Percentiles rank a stretch among this genome's conserved stretches.
Evolutionary conservation across 2,329 filamentous ascomycete species (phyloP).

Genomic region (Microthyrium microscopicum): DNA sequence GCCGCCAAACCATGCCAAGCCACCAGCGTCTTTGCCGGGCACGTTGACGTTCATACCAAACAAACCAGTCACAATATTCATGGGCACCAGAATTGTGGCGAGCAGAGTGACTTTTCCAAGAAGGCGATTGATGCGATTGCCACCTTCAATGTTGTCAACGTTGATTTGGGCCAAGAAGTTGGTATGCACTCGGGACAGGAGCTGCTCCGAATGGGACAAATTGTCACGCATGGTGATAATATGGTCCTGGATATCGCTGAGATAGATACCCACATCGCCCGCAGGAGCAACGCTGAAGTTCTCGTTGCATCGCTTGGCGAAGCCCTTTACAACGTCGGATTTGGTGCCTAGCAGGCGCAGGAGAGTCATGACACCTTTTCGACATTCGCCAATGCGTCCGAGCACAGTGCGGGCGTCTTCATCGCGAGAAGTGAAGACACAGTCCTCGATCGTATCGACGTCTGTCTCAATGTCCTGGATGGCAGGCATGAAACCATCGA

Average conservation of each 20-base stretch:
- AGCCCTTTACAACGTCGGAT: conserved; percentile 94
- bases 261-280: conserved; percentile 90
- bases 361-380: conserved; percentile 87
- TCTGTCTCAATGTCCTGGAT: conserved; percentile 77
- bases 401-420: conserved; percentile 82
- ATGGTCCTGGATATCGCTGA: conserved; percentile 97
- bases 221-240: conserved; percentile 99
- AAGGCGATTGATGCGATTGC: conserved; percentile 73
- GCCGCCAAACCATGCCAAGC: conserved; percentile 41
- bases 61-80: conserved; percentile 78
- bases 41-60: conserved; percentile 80
- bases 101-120: conserved; percentile 91
- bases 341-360: conserved; percentile 90
- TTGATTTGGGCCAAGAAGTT: conserved; percentile 93
- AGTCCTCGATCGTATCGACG: conserved; percentile 85
- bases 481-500: conserved; percentile 83
- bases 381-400: conserved; percentile 71
- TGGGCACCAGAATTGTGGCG: conserved; percentile 85
- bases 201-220: conserved; percentile 90
- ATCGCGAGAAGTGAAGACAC: conserved; percentile 79
- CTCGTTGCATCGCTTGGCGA: conserved; percentile 97
- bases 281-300: conserved; percentile 89
- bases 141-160: conserved; percentile 78
- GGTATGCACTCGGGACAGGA: conserved; percentile 81
- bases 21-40: conserved; percentile 37